Conservation (phyloP, 2,329 filamentous ascomycete genomes). For the Neocucurbitaria cava region DNA sequence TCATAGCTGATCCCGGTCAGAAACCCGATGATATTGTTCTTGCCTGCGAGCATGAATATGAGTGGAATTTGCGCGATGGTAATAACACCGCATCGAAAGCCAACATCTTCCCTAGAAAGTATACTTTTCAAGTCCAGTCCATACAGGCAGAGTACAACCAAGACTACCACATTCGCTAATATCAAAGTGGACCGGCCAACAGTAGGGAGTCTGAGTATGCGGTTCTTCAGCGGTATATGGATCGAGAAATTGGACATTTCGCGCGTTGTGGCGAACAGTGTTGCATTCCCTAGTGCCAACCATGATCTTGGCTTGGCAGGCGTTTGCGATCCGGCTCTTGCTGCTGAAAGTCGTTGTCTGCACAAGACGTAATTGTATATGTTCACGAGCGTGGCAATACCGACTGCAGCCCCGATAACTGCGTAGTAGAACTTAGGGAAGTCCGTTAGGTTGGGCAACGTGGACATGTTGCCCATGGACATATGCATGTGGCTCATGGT, state of each 20-base stretch:
- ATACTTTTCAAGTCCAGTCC: constrained; percentile 58
- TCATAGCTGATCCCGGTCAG: constrained; percentile 71
- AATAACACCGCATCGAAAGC: constrained; percentile 63
- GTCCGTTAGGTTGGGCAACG: constrained; percentile 54
- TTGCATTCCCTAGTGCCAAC: constrained; percentile 58
- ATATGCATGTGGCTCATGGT: constrained; percentile 35
- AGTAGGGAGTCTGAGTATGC: constrained; percentile 49
- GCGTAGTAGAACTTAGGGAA: constrained; percentile 63
- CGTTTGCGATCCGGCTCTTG: constrained; percentile 45
- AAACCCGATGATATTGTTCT: constrained; percentile 65
- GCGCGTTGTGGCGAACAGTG: constrained; percentile 60
- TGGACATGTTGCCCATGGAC: constrained; percentile 51
- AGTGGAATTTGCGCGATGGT: constrained; percentile 62
- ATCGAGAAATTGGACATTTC: constrained; percentile 60
- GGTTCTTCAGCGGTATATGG: constrained; percentile 42
- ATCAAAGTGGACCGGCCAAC: constrained; percentile 51
- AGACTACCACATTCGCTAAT: constrained; percentile 56
- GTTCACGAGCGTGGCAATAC: constrained; percentile 53
- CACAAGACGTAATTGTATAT: constrained; percentile 57
- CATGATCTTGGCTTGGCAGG: constrained; percentile 63
- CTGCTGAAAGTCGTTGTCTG: constrained; percentile 59
- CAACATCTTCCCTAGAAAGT: constrained; percentile 63
- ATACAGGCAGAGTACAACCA: constrained; percentile 65
- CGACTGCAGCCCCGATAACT: constrained; percentile 56
- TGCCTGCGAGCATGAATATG: constrained; percentile 63